Percentiles rank a stretch among this genome's conserved stretches.
These are phyloP conservation scores for Aspergillus aculeatus DNA, from an alignment of 2,329 filamentous ascomycete genomes.

Conservation along the genomic window DNA sequence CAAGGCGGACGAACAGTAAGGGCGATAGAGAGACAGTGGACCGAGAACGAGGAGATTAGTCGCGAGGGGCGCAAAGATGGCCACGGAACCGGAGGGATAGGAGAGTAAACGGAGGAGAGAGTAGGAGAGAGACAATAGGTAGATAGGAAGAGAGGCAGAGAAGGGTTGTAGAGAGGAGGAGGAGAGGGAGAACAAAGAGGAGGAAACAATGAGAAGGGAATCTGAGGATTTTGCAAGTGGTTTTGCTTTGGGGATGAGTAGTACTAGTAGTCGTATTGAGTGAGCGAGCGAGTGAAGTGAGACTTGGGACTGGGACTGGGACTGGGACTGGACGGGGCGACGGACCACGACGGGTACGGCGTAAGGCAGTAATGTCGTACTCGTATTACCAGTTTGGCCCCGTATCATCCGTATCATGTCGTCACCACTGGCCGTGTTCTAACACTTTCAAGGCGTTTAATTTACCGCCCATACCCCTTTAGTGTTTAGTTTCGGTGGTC, in stretches of 20 bases:
- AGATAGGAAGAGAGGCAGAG: slow-evolving; percentile 15
- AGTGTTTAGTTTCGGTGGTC: background rate
- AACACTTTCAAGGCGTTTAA: background rate
- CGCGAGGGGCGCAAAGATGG: slow-evolving; percentile 20
- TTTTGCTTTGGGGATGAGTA: background rate
- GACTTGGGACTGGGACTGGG: background rate
- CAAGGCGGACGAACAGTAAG: slow-evolving; percentile 30
- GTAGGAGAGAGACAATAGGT: slow-evolving; percentile 6
- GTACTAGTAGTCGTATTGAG: too few relatives aligned
- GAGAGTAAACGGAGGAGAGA: slow-evolving; percentile 1
- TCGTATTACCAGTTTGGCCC: slow-evolving; percentile 29
- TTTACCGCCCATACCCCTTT: background rate
- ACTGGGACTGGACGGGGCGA: slow-evolving; percentile 15
- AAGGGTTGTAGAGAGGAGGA: slow-evolving; percentile 6
- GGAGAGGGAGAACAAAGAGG: slow-evolving; percentile 15
- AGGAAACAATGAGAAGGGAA: slow-evolving; percentile 13
- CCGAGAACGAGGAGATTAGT: slow-evolving; percentile 20
- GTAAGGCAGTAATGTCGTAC: slow-evolving; percentile 15
- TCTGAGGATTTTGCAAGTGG: slow-evolving; percentile 15
- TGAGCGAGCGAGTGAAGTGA: background rate
- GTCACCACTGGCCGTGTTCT: slow-evolving; percentile 24
- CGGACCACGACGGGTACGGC: slow-evolving; percentile 21
- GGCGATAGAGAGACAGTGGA: slow-evolving; percentile 18
- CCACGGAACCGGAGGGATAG: slow-evolving; percentile 25
- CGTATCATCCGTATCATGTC: slow-evolving; percentile 28